Conservation (phyloP, 495 filamentous ascomycete genomes). For the Penicillium riverlandense region DNA sequence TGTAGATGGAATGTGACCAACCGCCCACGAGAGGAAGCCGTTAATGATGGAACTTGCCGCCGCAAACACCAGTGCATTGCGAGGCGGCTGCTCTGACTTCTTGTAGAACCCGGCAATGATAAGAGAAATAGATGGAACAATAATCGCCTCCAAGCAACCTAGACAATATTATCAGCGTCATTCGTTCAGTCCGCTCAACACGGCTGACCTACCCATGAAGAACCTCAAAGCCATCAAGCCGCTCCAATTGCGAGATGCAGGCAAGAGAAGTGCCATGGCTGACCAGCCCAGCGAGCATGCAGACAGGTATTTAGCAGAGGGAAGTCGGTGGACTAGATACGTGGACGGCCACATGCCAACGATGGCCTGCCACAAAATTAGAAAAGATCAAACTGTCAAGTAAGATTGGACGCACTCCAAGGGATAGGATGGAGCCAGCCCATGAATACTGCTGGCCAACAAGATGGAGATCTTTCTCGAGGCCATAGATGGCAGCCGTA, state of each 20-base stretch:
- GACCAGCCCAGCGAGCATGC: slow-evolving; percentile 11
- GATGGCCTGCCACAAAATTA: slow-evolving; percentile 28
- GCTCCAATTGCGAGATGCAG: slow-evolving; percentile 13
- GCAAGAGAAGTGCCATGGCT: slow-evolving; percentile 12
- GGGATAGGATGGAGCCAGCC: slow-evolving; percentile 38
- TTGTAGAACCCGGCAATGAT: slow-evolving; percentile 28
- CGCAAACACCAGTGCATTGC: slow-evolving; percentile 16
- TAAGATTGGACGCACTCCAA: slow-evolving; percentile 35
- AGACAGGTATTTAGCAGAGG: slow-evolving; percentile 28
- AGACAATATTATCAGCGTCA: too few relatives aligned
- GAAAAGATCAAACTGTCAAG: slow-evolving; percentile 14
- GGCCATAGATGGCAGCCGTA: slow-evolving; percentile 29
- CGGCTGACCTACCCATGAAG: slow-evolving; percentile 14
- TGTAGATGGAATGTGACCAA: slow-evolving; percentile 37
- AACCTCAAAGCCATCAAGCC: slow-evolving; percentile 21
- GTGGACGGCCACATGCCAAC: slow-evolving; percentile 46
- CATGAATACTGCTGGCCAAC: slow-evolving; percentile 41
- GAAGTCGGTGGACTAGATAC: slow-evolving; percentile 28
- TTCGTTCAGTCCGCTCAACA: too few relatives aligned
- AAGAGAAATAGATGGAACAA: slow-evolving; percentile 11
- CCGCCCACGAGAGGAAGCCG: slow-evolving; percentile 45
- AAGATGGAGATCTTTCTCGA: slow-evolving; percentile 29
- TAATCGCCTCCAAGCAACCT: slow-evolving; percentile 11
- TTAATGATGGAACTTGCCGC: slow-evolving; percentile 37
- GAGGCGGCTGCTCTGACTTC: slow-evolving; percentile 13